phyloP scores from a whole-genome alignment of 2,329 filamentous ascomycete genomes.

The Chaetothyriales sp. region DNA sequence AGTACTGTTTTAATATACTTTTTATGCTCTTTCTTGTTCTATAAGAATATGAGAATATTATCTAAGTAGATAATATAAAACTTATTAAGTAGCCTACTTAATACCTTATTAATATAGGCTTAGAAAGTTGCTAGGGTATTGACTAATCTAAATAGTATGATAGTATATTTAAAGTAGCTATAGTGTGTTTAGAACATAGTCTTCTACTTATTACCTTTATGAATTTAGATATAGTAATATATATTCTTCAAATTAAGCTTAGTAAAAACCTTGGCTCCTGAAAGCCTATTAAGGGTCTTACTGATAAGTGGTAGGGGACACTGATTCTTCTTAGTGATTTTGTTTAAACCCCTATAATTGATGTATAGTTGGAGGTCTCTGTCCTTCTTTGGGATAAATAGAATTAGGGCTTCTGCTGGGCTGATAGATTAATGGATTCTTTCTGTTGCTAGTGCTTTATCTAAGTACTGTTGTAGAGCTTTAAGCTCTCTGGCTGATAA shows the following conservation, averaged over 20 bases:
- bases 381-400: constrained; percentile 24
- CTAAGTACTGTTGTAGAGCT: constrained; percentile 12
- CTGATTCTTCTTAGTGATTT: constrained; percentile 24
- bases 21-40: constrained; percentile 7
- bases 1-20: constrained; percentile 8
- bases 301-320: constrained; percentile 23
- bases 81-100: constrained; percentile 11
- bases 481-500: constrained; percentile 7
- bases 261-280: constrained; percentile 8
- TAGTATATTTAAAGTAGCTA: constrained; percentile 12
- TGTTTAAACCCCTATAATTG: constrained; percentile 26
- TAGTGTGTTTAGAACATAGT: constrained; percentile 12
- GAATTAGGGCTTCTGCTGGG: constrained; percentile 15
- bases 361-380: constrained; percentile 22
- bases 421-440: constrained; percentile 13
- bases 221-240: constrained; percentile 10
- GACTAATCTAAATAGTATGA: constrained; percentile 15
- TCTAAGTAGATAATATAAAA: constrained; percentile 12
- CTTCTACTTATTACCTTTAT: constrained; percentile 12
- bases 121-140: constrained; percentile 19
- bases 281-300: not conserved
- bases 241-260: constrained; percentile 14
- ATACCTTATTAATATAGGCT: constrained; percentile 17
- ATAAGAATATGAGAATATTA: constrained; percentile 22
- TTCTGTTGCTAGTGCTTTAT: constrained; percentile 12